Conservation (phyloP, 1,284 basidiomycete species). For the Cystobasidium pallidum region DNA sequence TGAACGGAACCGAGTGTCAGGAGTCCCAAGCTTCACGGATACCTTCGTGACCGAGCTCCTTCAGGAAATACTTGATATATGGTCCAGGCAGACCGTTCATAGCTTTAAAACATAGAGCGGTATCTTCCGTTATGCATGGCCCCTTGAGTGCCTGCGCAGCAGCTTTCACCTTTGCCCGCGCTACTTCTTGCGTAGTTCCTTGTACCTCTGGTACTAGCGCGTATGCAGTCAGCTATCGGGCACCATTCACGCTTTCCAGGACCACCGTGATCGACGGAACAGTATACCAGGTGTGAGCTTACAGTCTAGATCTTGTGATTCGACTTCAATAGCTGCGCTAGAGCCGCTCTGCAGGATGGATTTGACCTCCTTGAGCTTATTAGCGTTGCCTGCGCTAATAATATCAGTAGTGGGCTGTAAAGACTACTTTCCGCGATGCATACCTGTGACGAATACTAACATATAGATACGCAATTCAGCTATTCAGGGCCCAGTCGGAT, state of each 20-base stretch:
- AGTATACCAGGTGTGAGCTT: constrained; percentile 39
- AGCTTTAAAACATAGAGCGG: constrained; percentile 87
- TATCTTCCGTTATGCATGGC: constrained; percentile 95
- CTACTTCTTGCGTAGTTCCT: constrained; percentile 88
- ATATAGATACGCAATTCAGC: not conserved
- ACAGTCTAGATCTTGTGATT: constrained; percentile 72
- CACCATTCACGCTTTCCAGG: not conserved
- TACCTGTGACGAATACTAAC: constrained; percentile 9
- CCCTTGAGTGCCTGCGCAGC: constrained; percentile 79
- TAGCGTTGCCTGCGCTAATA: constrained; percentile 52
- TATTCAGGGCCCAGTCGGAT: not conserved
- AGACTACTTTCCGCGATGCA: not conserved
- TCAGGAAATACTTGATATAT: constrained; percentile 93
- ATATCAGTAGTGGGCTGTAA: too few species aligned
- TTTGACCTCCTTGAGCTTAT: constrained; percentile 88
- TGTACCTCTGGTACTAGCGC: constrained; percentile 85
- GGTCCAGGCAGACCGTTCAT: constrained; percentile 89
- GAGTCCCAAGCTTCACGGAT: too few species aligned
- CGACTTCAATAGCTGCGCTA: constrained; percentile 65
- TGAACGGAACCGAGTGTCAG: too few species aligned
- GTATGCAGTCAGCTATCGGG: not conserved
- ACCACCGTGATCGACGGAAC: constrained; percentile 3
- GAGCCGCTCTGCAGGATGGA: constrained; percentile 68
- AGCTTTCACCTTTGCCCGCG: constrained; percentile 79
- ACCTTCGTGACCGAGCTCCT: constrained; percentile 76